phyloP scores from a whole-genome alignment of 2,329 filamentous ascomycete species.

The Trichoderma citrinoviride region DNA sequence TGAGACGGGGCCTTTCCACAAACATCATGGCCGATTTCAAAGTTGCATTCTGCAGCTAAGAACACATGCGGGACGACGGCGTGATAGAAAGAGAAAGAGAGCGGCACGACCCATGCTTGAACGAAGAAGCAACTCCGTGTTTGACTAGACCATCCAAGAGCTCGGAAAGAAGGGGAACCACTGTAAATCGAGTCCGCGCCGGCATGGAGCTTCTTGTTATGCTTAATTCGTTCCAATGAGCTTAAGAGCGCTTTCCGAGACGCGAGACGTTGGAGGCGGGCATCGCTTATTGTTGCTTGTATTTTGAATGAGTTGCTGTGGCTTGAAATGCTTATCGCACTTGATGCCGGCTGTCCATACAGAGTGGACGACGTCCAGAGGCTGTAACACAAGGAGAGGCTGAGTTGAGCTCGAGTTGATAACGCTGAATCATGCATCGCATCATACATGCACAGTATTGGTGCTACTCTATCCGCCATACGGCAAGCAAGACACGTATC shows the following conservation, averaged over 20 bases:
- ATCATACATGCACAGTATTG: background rate
- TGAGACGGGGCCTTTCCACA: background rate
- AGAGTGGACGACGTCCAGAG: too few species aligned
- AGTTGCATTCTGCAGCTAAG: background rate
- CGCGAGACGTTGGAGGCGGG: conserved; percentile 9
- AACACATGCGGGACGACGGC: background rate
- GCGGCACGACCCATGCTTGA: background rate
- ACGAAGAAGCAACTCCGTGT: background rate
- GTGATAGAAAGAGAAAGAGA: background rate
- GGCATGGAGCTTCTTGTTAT: conserved; percentile 13
- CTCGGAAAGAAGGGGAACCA: background rate
- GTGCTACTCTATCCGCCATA: too few species aligned
- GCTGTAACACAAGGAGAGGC: background rate
- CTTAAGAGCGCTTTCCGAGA: background rate
- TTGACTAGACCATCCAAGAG: background rate
- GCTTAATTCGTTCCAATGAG: background rate
- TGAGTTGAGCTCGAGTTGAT: too few species aligned
- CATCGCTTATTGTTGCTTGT: too few species aligned
- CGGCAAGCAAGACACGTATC: too few species aligned
- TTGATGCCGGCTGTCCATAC: background rate
- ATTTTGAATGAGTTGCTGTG: background rate
- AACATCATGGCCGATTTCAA: background rate
- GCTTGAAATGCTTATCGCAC: background rate
- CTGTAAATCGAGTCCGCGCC: background rate
- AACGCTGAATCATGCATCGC: background rate